Base-by-base conservation (phyloP, 805 yeast genomes). In the Cyberlindnera euphorbiiphila region DNA sequence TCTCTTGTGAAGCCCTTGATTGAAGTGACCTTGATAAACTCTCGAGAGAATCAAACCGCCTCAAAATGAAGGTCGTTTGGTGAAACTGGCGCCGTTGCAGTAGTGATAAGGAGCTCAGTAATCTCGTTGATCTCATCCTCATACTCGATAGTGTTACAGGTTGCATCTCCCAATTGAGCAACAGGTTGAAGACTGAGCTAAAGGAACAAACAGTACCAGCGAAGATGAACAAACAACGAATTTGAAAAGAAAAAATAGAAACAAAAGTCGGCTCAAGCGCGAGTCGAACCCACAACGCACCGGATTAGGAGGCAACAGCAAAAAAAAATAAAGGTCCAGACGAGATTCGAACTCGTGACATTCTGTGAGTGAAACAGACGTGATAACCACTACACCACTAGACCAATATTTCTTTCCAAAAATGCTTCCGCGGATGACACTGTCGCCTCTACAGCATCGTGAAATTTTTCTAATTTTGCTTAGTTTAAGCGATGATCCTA, bases 311-410 rank as follows among this genome's bases (percentile, higher is more conserved):
- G 9, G 9, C 27, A 16, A 8, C 9, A 14, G 21, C 15, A 23
- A 32, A 42, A 41, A 43, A 36, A 41, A 26, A n/a, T n/a, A n/a
- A n/a, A 49, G 60, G 55, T 54, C 51, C 55, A 53, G 60, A 47
- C 60, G 59, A 54, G 60, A 56, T 48, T 56, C 56, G 60, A 56
- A 54, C 60, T 54, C 60, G 60, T 47, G 58, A 54, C 60, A 53
- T 56, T 54, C 60, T 56, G 58, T 49, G 60, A 45, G 60, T 56
- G 59, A 56, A 56, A 49, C 58, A 56, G 60, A 56, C 60, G 60
- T 56, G 60, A 56, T 56, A 56, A 56, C 60, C 60, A 53, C 58
- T 56, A 56, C 60, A 56, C 60, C 54, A 56, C 60, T 53, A 50
- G 51, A 54, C 60, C 59, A 18, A 14, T 16, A 16, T 31, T 31